Percentiles rank a stretch among this genome's conserved stretches.
Evolutionary conservation across 2,329 filamentous ascomycete genomes (phyloP).

Genomic region (Cercospora janseana): DNA sequence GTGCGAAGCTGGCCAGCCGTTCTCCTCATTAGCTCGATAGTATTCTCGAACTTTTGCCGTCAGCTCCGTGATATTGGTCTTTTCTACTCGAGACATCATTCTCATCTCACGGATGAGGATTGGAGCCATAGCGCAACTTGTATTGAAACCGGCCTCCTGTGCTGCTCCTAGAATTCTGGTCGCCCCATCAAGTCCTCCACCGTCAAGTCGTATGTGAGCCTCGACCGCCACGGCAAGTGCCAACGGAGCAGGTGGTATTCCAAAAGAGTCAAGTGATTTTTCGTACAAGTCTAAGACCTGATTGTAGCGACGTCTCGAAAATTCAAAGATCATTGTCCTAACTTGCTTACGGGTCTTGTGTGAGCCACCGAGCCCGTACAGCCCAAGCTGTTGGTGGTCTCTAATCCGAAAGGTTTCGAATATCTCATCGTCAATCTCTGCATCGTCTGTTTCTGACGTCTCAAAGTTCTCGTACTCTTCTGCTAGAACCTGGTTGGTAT

Average conservation of each 20-base stretch:
- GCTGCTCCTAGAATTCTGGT: slow-evolving; percentile 29
- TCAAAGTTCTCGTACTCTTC: too few relatives aligned
- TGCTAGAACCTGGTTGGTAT: too few relatives aligned
- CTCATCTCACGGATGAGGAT: slow-evolving; percentile 33
- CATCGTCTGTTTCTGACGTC: too few relatives aligned
- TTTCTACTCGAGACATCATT: slow-evolving; percentile 9
- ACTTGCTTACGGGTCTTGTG: neutral
- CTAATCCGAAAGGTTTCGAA: neutral
- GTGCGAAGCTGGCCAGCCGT: slow-evolving; percentile 30
- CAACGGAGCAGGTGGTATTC: slow-evolving; percentile 30
- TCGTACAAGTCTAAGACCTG: slow-evolving; percentile 32
- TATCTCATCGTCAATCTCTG: neutral
- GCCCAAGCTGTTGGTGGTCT: neutral
- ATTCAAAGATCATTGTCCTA: slow-evolving; percentile 30
- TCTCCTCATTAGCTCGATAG: slow-evolving; percentile 34
- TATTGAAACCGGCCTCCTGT: slow-evolving; percentile 34
- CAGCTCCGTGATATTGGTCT: slow-evolving; percentile 22
- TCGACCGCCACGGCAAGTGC: slow-evolving; percentile 35
- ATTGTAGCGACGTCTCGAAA: slow-evolving; percentile 25
- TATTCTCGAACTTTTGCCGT: slow-evolving; percentile 30
- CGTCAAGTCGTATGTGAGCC: slow-evolving; percentile 30
- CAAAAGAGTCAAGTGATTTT: slow-evolving; percentile 18
- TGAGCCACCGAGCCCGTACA: neutral
- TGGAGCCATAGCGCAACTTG: slow-evolving; percentile 29
- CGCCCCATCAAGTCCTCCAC: slow-evolving; percentile 25